Evolutionary conservation across 768 basidiomycete genomes (phyloP).

Genomic region (Russula olivacea): DNA sequence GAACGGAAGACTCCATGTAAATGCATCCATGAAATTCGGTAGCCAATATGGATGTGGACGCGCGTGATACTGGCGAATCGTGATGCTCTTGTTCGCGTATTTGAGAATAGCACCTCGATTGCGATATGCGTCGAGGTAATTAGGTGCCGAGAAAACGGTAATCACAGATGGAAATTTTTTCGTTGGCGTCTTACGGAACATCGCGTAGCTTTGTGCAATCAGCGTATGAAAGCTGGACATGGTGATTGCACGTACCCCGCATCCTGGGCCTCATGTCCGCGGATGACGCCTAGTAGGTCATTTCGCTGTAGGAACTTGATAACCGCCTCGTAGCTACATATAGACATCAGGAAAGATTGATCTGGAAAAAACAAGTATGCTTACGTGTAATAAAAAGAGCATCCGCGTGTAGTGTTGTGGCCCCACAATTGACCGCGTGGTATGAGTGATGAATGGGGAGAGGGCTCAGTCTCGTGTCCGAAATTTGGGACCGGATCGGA

Average conservation of each 20-base stretch:
- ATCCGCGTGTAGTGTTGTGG: constrained; percentile 84
- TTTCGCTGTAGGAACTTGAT: constrained; percentile 93
- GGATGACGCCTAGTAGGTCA: constrained; percentile 84
- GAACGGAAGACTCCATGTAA: constrained; percentile 98
- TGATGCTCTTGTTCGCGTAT: constrained; percentile 95
- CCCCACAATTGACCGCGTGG: constrained; percentile 56
- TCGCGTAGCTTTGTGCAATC: constrained; percentile 57
- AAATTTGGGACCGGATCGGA: constrained; percentile 89
- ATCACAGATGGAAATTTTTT: constrained; percentile 96
- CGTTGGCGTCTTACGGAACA: constrained; percentile 92
- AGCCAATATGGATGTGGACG: constrained; percentile 84
- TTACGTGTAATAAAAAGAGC: constrained; percentile 89
- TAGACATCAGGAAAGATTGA: not conserved
- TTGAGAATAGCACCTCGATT: constrained; percentile 97
- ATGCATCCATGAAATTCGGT: constrained; percentile 99
- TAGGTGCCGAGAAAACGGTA: constrained; percentile 96
- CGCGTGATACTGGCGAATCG: constrained; percentile 57
- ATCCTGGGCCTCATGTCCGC: constrained; percentile 97
- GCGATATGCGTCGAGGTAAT: constrained; percentile 93
- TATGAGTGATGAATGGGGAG: constrained; percentile 46
- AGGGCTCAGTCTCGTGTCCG: constrained; percentile 67
- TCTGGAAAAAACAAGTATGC: constrained; percentile 29
- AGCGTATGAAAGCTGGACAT: not conserved
- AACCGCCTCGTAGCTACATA: constrained; percentile 69
- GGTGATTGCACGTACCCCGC: constrained; percentile 57